Base-by-base conservation (phyloP, 202 grass and related monocot species). In the Hordeum pubiflorum region DNA sequence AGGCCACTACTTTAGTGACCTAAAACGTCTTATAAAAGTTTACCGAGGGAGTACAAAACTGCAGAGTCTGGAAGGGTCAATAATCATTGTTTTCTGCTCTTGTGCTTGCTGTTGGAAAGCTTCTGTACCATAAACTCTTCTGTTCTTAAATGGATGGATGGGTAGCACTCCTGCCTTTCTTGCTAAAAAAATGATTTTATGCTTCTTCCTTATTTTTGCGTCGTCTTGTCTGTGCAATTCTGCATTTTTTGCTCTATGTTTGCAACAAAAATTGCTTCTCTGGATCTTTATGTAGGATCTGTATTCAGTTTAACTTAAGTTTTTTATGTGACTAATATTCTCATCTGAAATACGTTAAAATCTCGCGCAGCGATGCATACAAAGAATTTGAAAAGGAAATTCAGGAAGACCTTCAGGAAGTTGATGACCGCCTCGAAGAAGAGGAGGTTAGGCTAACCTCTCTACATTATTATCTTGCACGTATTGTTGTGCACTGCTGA, bases 331-430 rank as follows among this genome's bases (percentile, higher is more conserved):
- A 73, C 29, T 83, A 41, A 72, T 38, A 75, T 50, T 31, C 43
- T 72, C 31, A 41, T 79, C 11, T 54, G 56, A 76, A 23, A 84
- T 71, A 79, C 18, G 63, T 81, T 63, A 74, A 78, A 83, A 27
- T 46, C 22, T 82, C 29, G 7, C 61, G 26, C 85, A 99, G 96
- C 58, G 90, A 95, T 22, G 92, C 89, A 0, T 94, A 91, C 77
- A 99, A 99, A 93, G 96, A 93, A 91, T 99, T 99, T 60, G 92
- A 99, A 84, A 99, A 95, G 83, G 96, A 96, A 93, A 99, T 99
- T 86, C 92, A 89, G 77, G 92, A 88, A 29, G 56, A 99, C 50
- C 79, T 99, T 74, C 90, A 91, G 87, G 96, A 88, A 58, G 89
- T 99, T 82, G 96, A 98, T 86, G 83, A 95, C 29, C 89, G 96